These are phyloP conservation scores for Acer negundo DNA, from an alignment of 345 rosid species.

Conservation along the genomic window DNA sequence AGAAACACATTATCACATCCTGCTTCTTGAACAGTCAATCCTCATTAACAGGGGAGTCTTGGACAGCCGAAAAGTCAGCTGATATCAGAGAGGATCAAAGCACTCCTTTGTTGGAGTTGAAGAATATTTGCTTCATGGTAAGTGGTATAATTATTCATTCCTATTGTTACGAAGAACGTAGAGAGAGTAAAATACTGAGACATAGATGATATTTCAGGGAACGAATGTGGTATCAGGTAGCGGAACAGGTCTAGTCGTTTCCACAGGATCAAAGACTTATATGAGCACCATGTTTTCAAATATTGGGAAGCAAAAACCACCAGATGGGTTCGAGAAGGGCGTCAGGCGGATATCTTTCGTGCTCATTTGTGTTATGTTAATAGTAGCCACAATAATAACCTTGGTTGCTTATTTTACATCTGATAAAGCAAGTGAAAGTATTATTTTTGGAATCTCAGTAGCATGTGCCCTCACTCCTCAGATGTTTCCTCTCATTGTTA, in stretches of 20 bases:
- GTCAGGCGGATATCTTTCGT: constrained; percentile 55
- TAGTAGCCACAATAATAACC: constrained; percentile 50
- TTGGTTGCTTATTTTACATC: constrained; percentile 39
- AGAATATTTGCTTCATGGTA: constrained; percentile 77
- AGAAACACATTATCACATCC: constrained; percentile 25
- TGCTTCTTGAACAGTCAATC: constrained; percentile 58
- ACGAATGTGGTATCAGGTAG: constrained; percentile 73
- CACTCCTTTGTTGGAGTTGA: constrained; percentile 68
- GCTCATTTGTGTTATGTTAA: constrained; percentile 59
- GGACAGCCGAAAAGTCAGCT: constrained; percentile 58
- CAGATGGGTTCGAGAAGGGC: constrained; percentile 59
- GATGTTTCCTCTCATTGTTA: constrained; percentile 74
- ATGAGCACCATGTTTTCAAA: constrained; percentile 64
- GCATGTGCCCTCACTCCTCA: constrained; percentile 79
- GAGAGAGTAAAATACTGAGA: constrained; percentile 2
- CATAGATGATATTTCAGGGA: constrained; percentile 40
- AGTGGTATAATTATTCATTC: constrained; percentile 7
- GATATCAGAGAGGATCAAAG: constrained; percentile 48
- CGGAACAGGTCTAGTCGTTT: constrained; percentile 66
- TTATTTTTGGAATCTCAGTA: constrained; percentile 64
- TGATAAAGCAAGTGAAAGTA: constrained; percentile 39
- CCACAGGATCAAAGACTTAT: constrained; percentile 69
- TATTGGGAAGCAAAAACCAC: constrained; percentile 62
- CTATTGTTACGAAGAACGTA: too few relatives aligned
- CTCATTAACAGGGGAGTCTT: constrained; percentile 74